Base-by-base conservation (phyloP, 345 rosid species). In the Arabidopsis arenosa region DNA sequence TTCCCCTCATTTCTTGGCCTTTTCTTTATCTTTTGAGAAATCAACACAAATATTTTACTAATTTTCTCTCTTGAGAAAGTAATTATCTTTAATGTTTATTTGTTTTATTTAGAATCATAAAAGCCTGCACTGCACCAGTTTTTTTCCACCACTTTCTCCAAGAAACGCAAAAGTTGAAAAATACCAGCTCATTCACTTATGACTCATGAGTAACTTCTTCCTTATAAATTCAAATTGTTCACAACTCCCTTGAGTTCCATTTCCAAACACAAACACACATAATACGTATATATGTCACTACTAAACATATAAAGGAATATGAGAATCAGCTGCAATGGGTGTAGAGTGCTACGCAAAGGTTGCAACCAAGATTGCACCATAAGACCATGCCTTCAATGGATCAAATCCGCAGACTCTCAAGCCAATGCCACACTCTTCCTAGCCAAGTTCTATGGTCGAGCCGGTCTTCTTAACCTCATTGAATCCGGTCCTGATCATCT, bases 391-490 rank as follows among this genome's bases (percentile, higher is more conserved):
- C 84, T 89, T 44, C 88, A 86, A 12, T 89, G 93, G 93, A 89
- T 89, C 85, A 79, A 73, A 66, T 78, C 79, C 35, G 73, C 93
- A 10, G 93, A 87, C 18, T 83, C 93, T 5, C 93, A 89, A 59
- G 89, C 90, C 68, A 85, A 85, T 73, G 93, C 93, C 5, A 89
- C 93, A 35, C 87, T 89, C 37, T 89, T 89, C 76, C 91, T 87
- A 9, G 90, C 93, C 69, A 88, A 88, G 76, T 88, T 86, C 68
- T 88, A 86, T 8, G 93, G 93, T 62, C 93, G 93, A 26, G 90
- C 93, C 5, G 93, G 91, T 43, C 89, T 89, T 57, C 65, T 87
- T 75, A 89, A 89, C 71, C 93, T 86, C 77, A 81, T 89, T 49
- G 86, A 85, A 66, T 81, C 89, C 11, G 93, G 91, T 63, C 86